These are phyloP conservation scores for Emericellopsis cladophorae DNA, from an alignment of 2,329 filamentous ascomycete species.

Conservation along the genomic window DNA sequence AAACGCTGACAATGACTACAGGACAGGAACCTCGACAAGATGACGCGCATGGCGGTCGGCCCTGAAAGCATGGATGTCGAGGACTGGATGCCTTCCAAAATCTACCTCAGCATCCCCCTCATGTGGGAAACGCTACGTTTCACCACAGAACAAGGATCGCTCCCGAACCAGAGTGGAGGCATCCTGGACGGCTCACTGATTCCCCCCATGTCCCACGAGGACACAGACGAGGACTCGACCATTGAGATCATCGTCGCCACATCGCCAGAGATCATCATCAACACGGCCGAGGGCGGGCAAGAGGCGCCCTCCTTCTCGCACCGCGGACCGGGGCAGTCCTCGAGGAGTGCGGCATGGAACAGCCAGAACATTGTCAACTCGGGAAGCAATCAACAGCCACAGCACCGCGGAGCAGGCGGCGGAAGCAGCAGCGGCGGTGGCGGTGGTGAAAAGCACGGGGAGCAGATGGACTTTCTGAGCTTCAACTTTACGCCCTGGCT, in stretches of 20 bases:
- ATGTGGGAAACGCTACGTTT: conserved; percentile 41
- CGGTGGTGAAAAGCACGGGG: conserved; percentile 15
- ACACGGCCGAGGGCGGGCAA: conserved; percentile 36
- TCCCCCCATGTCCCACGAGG: conserved; percentile 14
- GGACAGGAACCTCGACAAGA: conserved; percentile 33
- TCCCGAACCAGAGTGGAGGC: conserved; percentile 19
- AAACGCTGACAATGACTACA: conserved; percentile 10
- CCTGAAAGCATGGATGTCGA: conserved; percentile 32
- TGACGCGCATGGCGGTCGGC: conserved; percentile 34
- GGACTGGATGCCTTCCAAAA: conserved; percentile 38
- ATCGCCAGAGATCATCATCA: conserved; percentile 36
- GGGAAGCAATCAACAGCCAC: no score
- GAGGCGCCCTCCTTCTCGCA: conserved; percentile 28
- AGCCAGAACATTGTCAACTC: background rate
- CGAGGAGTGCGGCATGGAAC: conserved; percentile 10
- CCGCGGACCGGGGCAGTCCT: conserved; percentile 13
- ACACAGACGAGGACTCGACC: conserved; percentile 20
- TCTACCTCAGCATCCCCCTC: conserved; percentile 36
- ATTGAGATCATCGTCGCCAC: conserved; percentile 38
- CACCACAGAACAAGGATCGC: conserved; percentile 18
- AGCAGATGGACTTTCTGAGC: conserved; percentile 21
- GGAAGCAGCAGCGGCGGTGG: background rate
- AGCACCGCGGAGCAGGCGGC: background rate
- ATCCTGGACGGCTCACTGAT: conserved; percentile 29
- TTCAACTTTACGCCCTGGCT: conserved; percentile 29